phyloP scores from a whole-genome alignment of 148 eudicot species.

The Chenopodium quinoa region DNA sequence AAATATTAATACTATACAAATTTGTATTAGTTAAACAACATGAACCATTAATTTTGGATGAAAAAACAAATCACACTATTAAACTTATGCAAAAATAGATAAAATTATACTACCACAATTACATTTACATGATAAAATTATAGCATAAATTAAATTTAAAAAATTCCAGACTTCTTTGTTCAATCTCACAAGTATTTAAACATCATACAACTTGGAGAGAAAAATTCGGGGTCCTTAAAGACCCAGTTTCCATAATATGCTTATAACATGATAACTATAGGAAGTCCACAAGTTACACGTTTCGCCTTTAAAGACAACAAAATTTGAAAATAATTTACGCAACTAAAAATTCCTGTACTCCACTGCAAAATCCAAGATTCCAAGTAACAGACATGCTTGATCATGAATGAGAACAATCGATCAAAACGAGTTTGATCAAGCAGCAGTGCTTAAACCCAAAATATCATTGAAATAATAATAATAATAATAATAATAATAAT shows the following conservation, averaged over 20 bases:
- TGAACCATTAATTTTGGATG: too few species aligned
- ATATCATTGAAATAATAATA: constrained; percentile 18
- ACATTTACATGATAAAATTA: background rate
- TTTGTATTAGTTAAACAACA: too few species aligned
- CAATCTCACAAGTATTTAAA: background rate
- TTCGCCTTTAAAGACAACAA: constrained; percentile 4
- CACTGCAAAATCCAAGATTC: constrained; percentile 28
- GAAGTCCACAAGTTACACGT: background rate
- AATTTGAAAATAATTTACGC: background rate
- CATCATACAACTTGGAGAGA: constrained; percentile 7
- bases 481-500: constrained; percentile 30
- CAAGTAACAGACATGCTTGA: constrained; percentile 16
- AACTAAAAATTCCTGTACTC: constrained; percentile 21
- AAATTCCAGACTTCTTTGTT: background rate
- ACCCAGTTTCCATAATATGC: constrained; percentile 8
- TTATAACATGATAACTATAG: background rate
- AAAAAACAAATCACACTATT: too few species aligned
- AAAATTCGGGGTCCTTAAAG: background rate
- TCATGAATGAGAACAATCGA: constrained; percentile 20
- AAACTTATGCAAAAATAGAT: too few species aligned
- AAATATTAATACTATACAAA: too few species aligned
- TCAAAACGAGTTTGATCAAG: constrained; percentile 23
- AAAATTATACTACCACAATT: background rate
- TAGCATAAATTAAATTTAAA: background rate
- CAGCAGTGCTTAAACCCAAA: constrained; percentile 28